Evolutionary conservation across 2,329 filamentous ascomycete species (phyloP).

Genomic region (Aspergillus ochraceus): DNA sequence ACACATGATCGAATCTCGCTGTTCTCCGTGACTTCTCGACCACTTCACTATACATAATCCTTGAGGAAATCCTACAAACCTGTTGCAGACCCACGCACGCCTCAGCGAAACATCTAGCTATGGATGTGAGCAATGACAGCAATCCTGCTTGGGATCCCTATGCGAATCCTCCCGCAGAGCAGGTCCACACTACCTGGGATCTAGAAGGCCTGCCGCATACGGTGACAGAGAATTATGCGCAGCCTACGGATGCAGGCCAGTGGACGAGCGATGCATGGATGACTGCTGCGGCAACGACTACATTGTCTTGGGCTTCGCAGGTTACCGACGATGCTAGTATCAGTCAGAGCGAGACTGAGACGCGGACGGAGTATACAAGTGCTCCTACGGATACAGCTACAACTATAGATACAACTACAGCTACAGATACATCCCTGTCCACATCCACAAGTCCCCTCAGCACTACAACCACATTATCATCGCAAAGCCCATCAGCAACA

Average conservation of each 20-base stretch:
- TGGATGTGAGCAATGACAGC: no score
- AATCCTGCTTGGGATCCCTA: no score
- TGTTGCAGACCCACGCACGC: no score
- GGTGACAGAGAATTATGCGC: no score
- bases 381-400: background rate
- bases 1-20: background rate
- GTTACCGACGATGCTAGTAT: background rate
- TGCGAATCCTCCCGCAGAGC: no score
- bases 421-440: background rate
- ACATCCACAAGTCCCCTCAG: no score
- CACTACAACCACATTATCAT: no score
- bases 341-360: background rate
- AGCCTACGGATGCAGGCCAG: background rate
- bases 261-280: background rate
- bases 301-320: background rate
- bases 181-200: background rate
- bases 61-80: no score
- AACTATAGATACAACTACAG: background rate
- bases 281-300: background rate
- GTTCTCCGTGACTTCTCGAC: no score
- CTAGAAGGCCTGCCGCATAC: background rate
- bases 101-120: no score
- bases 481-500: background rate
- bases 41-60: no score
- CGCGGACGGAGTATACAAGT: background rate